phyloP scores from a whole-genome alignment of 2,329 filamentous ascomycete genomes.

The Phialophora chinensis region DNA sequence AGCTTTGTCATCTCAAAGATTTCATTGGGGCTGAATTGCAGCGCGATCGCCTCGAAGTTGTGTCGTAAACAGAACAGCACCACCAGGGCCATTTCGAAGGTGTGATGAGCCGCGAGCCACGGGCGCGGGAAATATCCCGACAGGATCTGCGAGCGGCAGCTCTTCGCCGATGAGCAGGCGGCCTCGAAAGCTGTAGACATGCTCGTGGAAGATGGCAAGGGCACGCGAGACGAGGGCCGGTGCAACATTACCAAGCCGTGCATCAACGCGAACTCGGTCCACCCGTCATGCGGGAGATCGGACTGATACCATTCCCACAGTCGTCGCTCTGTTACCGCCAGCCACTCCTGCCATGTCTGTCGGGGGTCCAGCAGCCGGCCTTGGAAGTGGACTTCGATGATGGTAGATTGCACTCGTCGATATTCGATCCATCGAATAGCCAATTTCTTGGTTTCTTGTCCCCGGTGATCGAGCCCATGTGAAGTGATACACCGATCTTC shows the following conservation, averaged over 20 bases:
- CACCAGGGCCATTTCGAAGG: constrained; percentile 33
- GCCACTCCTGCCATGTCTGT: constrained; percentile 30
- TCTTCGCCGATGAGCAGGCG: constrained; percentile 18
- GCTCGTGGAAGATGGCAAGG: constrained; percentile 22
- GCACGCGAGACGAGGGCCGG: constrained; percentile 28
- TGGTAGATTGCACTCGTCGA: constrained; percentile 26
- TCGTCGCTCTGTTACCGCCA: constrained; percentile 22
- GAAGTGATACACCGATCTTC: background rate
- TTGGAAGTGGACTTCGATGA: constrained; percentile 35
- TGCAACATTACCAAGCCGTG: constrained; percentile 25
- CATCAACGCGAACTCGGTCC: constrained; percentile 16
- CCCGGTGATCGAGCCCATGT: background rate
- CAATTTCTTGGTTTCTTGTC: constrained; percentile 3
- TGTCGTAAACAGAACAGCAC: constrained; percentile 41
- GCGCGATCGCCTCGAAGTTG: constrained; percentile 36
- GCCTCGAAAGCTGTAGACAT: constrained; percentile 30
- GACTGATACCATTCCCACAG: constrained; percentile 24
- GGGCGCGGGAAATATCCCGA: constrained; percentile 24
- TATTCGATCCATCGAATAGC: constrained; percentile 25
- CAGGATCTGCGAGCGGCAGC: constrained; percentile 21
- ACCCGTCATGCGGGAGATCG: constrained; percentile 11
- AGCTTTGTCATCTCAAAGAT: constrained; percentile 41
- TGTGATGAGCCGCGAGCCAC: constrained; percentile 33
- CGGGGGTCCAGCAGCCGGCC: constrained; percentile 13
- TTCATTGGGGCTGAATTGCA: constrained; percentile 28